A percentile compares a stretch with the other conserved stretches of the same genome.
phyloP scores from a whole-genome alignment of 169 alveolate species.

The Neospora caninum region DNA sequence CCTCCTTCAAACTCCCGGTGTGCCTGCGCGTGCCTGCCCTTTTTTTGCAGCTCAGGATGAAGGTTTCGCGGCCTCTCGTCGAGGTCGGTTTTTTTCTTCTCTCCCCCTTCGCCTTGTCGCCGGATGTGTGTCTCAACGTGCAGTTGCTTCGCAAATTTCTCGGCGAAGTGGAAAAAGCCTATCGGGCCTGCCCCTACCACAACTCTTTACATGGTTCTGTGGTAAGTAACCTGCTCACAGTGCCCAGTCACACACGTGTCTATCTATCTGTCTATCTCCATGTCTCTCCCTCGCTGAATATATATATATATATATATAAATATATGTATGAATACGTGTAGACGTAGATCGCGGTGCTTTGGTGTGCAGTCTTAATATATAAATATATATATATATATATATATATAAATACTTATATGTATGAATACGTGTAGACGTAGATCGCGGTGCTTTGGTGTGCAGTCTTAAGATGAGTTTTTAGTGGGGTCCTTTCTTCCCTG shows the following conservation, averaged over 20 bases:
- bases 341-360: no score
- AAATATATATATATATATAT: no score
- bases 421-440: background rate
- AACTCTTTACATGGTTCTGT: slow-evolving; percentile 35
- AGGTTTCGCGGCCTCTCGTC: slow-evolving; percentile 20
- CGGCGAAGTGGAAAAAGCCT: slow-evolving; percentile 27
- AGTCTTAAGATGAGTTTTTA: no score
- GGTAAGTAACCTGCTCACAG: background rate
- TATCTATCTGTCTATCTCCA: background rate
- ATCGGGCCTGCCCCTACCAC: slow-evolving; percentile 38
- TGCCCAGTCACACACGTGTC: background rate
- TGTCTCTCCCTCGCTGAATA: background rate
- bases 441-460: no score
- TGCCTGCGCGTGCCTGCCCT: no score
- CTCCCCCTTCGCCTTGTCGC: slow-evolving; percentile 54
- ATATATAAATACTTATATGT: background rate
- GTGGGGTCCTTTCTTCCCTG: no score
- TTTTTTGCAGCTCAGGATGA: background rate
- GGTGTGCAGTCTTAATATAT: background rate
- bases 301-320: no score
- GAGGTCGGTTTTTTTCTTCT: slow-evolving; percentile 39
- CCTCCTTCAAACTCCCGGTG: no score
- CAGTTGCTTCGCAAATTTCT: slow-evolving; percentile 32
- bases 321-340: background rate
- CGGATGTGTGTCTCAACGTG: slow-evolving; percentile 13